Conservation (phyloP, 768 basidiomycete species). For the Piloderma croceum region DNA sequence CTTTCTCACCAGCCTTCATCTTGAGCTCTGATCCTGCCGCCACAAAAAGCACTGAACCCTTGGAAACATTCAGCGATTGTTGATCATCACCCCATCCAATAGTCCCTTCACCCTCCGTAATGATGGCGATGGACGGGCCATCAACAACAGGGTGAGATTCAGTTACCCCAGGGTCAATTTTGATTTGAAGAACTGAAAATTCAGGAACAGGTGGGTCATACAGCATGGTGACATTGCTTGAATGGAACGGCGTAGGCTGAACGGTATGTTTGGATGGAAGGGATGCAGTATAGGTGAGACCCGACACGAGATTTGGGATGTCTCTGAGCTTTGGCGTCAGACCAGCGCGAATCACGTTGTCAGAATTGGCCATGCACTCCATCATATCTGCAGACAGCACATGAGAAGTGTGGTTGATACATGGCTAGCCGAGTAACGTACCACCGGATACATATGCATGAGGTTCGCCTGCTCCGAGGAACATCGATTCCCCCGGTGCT, state of each 20-base stretch:
- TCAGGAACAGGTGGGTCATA: slow-evolving; percentile 94
- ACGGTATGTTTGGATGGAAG: slow-evolving; percentile 68
- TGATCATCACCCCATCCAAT: slow-evolving; percentile 42
- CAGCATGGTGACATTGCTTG: slow-evolving; percentile 31
- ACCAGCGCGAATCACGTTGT: slow-evolving; percentile 98
- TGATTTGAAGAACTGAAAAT: slow-evolving; percentile 76
- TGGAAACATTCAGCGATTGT: slow-evolving; percentile 35
- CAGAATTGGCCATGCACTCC: slow-evolving; percentile 98
- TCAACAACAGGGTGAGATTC: slow-evolving; percentile 59
- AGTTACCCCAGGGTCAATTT: slow-evolving; percentile 36
- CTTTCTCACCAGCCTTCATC: slow-evolving; percentile 38
- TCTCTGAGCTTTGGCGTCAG: slow-evolving; percentile 96
- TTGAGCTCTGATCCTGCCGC: slow-evolving; percentile 61
- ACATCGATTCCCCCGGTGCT: slow-evolving; percentile 83
- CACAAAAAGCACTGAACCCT: slow-evolving; percentile 79
- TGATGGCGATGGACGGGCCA: slow-evolving; percentile 83
- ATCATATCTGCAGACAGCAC: slow-evolving; percentile 70
- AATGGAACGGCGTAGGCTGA: slow-evolving; percentile 38
- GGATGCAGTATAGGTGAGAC: slow-evolving; percentile 79
- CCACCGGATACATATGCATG: slow-evolving; percentile 96
- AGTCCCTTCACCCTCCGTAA: slow-evolving; percentile 61
- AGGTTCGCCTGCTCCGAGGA: slow-evolving; percentile 92
- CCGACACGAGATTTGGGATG: slow-evolving; percentile 80
- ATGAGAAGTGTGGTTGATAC: background rate
- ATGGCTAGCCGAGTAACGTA: slow-evolving; percentile 29